A percentile compares a stretch with the other conserved stretches of the same genome.
These are phyloP conservation scores for Helminthosporium solani DNA, from an alignment of 2,329 filamentous ascomycete genomes.

Conservation along the genomic window DNA sequence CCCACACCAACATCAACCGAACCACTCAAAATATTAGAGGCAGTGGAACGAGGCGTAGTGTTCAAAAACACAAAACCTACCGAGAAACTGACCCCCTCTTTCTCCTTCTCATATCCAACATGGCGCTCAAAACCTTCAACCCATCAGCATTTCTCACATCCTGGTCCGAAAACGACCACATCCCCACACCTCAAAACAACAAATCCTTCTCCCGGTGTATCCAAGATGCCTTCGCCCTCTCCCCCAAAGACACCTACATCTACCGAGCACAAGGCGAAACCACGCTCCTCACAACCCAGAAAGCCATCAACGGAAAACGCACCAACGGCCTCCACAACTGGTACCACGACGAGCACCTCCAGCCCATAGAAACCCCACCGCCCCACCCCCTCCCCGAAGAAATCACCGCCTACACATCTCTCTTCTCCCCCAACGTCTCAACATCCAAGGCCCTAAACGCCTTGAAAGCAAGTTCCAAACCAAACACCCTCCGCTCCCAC, in stretches of 20 bases:
- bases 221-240: conserved; percentile 50
- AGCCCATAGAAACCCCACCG: conserved; percentile 12
- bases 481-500: conserved; percentile 59
- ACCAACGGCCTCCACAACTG: conserved; percentile 53
- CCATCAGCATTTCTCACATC: conserved; percentile 48
- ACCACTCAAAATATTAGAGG: no score
- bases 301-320: conserved; percentile 50
- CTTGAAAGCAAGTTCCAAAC: conserved; percentile 65
- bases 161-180: conserved; percentile 44
- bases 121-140: conserved; percentile 43
- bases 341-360: conserved; percentile 48
- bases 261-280: conserved; percentile 55
- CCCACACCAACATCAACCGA: no score
- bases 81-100: no score
- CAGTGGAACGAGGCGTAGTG: no score
- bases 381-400: conserved; percentile 48
- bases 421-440: conserved; percentile 63
- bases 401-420: conserved; percentile 64
- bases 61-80: no score
- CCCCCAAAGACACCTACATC: conserved; percentile 48
- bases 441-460: conserved; percentile 64
- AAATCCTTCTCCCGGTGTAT: conserved; percentile 48
- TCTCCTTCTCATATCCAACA: conserved; percentile 5
- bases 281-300: conserved; percentile 52
- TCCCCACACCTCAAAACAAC: conserved; percentile 23